phyloP scores from a whole-genome alignment of 345 rosid species.

The Boechera stricta region DNA sequence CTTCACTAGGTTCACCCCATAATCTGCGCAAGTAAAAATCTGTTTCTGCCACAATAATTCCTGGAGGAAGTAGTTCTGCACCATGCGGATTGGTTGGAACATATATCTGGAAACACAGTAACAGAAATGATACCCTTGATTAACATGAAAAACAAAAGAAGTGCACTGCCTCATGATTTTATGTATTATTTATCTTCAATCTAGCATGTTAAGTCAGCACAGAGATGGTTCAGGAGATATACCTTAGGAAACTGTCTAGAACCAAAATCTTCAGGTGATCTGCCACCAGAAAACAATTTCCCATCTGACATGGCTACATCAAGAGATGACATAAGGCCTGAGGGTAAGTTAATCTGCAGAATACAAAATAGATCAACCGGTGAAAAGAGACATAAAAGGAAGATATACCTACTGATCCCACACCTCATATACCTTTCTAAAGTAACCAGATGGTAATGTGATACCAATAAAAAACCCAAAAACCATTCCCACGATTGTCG shows the following conservation, averaged over 20 bases:
- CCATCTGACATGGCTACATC: conserved; percentile 52
- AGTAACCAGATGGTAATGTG: conserved; percentile 68
- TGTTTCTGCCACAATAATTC: conserved; percentile 76
- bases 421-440: conserved; percentile 58
- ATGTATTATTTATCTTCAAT: neutral
- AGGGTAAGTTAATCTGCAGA: conserved; percentile 70
- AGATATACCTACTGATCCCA: conserved; percentile 3
- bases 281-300: conserved; percentile 41
- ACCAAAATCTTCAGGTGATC: conserved; percentile 50
- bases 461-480: conserved; percentile 81
- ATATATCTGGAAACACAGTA: conserved; percentile 60
- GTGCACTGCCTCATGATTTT: neutral
- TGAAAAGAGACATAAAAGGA: conserved; percentile 1
- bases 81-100: conserved; percentile 91
- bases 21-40: conserved; percentile 86
- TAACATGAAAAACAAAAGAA: conserved; percentile 3
- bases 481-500: conserved; percentile 63
- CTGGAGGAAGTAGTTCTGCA: conserved; percentile 91
- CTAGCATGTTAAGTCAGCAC: neutral
- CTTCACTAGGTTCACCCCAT: conserved; percentile 98
- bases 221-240: conserved; percentile 25
- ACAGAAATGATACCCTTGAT: conserved; percentile 20
- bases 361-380: conserved; percentile 38
- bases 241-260: conserved; percentile 57
- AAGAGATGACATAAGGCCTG: conserved; percentile 58